Base-by-base conservation (phyloP, 1,284 basidiomycete genomes). In the Ganoderma lingzhi region DNA sequence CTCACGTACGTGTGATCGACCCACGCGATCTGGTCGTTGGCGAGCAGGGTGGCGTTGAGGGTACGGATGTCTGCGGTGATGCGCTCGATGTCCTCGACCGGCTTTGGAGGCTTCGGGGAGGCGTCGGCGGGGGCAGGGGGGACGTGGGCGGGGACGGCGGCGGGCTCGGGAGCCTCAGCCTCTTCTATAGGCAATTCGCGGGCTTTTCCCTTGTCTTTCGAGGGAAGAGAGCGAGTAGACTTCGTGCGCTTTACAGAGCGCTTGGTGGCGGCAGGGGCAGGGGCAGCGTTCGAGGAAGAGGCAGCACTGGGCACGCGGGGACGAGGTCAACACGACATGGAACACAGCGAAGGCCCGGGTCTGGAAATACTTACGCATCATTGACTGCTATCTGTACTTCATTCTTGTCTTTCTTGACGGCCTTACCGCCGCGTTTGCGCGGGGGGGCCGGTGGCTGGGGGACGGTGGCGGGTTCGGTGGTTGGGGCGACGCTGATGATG, bases 351-450 rank as follows among this genome's bases (percentile, higher is more conserved):
- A 10, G 15, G 23, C 3, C n/a, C n/a, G 17, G 39, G 59, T 17
- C 4, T 35, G 14, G 5, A 14, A 5, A 35, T n/a, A 60, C 59
- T 39, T 23, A 61, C 59, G 8, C 5, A 19, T 42, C 59, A 14
- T 45, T 45, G 23, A 15, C 45, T 14, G 23, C 6, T 2, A 14
- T 39, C 62, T 45, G 42, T 63, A 41, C 62, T 28, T 41, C 12
- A 39, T 42, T 56, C 28, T 41, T 2, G 42, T 63, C 14, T 55
- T 23, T 9, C 35, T 42, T 63, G 3, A 53, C 42, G 32, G 66
- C 66, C 66, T 66, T 68, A 41, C 62, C 51, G 32, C 63, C 45
- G 6, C 65, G 59, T 35, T 64, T 72, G 55, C 59, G 66, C 9
- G 71, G 30, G 19, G 65, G 37, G 59, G 39, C 19, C 39, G 59